Evolutionary conservation across 108 stramenopile species (phyloP).

Genomic region (Licmophora abbreviata): DNA sequence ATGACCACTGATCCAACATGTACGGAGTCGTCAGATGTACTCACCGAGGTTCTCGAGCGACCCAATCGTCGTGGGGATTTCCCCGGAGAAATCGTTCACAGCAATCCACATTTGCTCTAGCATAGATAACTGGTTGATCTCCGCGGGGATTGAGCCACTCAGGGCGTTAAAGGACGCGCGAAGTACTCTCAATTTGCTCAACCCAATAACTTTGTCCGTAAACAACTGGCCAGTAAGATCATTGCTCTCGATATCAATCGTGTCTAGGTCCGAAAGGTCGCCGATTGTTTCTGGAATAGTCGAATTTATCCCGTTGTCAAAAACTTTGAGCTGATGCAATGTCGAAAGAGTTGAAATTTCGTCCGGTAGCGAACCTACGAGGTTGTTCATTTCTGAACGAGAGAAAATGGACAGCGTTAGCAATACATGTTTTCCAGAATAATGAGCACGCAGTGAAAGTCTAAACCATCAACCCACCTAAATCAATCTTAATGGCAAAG

Average conservation of each 20-base stretch:
- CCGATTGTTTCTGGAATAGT: conserved; percentile 2
- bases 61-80: conserved; percentile 8
- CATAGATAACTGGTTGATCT: neutral
- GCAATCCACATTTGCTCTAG: conserved; percentile 1
- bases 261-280: neutral
- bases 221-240: neutral
- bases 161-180: neutral
- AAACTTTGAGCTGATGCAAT: conserved; percentile 9
- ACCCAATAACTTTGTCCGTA: neutral
- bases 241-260: neutral
- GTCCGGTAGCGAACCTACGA: conserved; percentile 15
- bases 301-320: neutral
- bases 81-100: conserved; percentile 6
- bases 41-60: conserved; percentile 1
- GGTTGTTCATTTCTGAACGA: conserved; percentile 12
- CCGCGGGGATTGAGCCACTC: neutral
- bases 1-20: no score
- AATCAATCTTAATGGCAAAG: neutral
- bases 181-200: neutral
- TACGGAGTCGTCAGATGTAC: neutral
- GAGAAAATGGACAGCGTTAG: neutral
- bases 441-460: neutral
- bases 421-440: neutral
- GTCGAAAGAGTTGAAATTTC: conserved; percentile 14
- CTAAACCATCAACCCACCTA: neutral